These are phyloP conservation scores for Aspergillus unguis DNA, from an alignment of 2,329 filamentous ascomycete genomes.

Conservation along the genomic window DNA sequence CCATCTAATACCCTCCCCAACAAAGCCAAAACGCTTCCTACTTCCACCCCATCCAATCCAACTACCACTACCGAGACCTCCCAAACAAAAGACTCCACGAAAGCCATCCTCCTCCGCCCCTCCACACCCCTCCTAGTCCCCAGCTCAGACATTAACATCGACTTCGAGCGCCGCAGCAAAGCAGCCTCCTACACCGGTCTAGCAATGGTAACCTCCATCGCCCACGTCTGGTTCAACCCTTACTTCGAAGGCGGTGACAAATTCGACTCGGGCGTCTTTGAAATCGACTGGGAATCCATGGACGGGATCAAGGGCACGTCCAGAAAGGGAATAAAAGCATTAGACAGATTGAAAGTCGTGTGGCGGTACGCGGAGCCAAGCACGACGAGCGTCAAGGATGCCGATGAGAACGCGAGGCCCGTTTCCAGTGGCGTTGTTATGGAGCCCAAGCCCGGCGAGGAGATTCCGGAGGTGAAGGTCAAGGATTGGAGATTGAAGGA, in stretches of 20 bases:
- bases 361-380: constrained; percentile 59
- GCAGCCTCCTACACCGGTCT: constrained; percentile 67
- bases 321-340: constrained; percentile 74
- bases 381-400: neutral
- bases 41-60: constrained; percentile 1
- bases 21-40: neutral
- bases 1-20: constrained; percentile 10
- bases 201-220: constrained; percentile 87
- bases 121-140: constrained; percentile 65
- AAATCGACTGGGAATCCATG: constrained; percentile 72
- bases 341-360: constrained; percentile 79
- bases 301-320: constrained; percentile 91
- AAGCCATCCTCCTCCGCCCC: constrained; percentile 76
- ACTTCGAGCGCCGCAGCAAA: constrained; percentile 81
- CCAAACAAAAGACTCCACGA: constrained; percentile 51
- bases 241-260: constrained; percentile 83
- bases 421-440: constrained; percentile 40
- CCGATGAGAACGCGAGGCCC: neutral
- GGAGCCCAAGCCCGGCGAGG: constrained; percentile 64
- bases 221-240: constrained; percentile 95
- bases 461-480: constrained; percentile 65
- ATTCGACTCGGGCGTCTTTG: constrained; percentile 67
- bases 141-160: constrained; percentile 84
- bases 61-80: constrained; percentile 37
- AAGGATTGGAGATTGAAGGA: constrained; percentile 71